These are phyloP conservation scores for Trichoderma pleuroti DNA, from an alignment of 2,329 filamentous ascomycete species.

Conservation along the genomic window DNA sequence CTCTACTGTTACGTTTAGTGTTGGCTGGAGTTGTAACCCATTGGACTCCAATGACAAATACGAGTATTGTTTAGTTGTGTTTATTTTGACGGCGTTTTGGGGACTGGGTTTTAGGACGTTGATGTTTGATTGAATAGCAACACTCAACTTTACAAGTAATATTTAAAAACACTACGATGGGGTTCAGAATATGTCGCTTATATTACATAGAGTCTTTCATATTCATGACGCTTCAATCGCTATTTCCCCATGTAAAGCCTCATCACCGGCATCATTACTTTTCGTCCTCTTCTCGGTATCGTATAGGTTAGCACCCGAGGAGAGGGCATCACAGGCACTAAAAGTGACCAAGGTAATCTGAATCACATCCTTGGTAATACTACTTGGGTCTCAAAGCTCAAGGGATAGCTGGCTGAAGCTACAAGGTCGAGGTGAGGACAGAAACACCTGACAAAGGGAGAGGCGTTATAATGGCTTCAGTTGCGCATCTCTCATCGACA, in stretches of 20 bases:
- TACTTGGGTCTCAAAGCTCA: background rate
- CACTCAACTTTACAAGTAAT: background rate
- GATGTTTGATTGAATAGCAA: background rate
- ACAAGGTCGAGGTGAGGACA: background rate
- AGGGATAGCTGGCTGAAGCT: background rate
- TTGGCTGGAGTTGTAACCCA: background rate
- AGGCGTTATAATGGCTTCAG: background rate
- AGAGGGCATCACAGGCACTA: background rate
- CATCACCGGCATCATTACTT: background rate
- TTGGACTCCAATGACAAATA: background rate
- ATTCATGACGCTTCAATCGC: background rate
- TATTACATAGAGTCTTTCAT: background rate
- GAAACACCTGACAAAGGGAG: background rate
- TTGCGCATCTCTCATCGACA: background rate
- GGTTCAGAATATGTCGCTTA: background rate
- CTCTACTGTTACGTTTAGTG: background rate
- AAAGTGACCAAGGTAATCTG: background rate
- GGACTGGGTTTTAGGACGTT: background rate
- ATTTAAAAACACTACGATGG: background rate
- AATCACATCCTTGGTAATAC: background rate
- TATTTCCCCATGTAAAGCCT: background rate
- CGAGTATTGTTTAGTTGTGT: background rate
- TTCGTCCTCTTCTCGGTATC: background rate
- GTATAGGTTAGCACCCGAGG: background rate
- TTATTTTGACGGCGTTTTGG: background rate